Evolutionary conservation across 2,329 filamentous ascomycete genomes (phyloP), one percentile per base, ranked within the genome.

Genomic region (Colletotrichum spaethianum): DNA sequence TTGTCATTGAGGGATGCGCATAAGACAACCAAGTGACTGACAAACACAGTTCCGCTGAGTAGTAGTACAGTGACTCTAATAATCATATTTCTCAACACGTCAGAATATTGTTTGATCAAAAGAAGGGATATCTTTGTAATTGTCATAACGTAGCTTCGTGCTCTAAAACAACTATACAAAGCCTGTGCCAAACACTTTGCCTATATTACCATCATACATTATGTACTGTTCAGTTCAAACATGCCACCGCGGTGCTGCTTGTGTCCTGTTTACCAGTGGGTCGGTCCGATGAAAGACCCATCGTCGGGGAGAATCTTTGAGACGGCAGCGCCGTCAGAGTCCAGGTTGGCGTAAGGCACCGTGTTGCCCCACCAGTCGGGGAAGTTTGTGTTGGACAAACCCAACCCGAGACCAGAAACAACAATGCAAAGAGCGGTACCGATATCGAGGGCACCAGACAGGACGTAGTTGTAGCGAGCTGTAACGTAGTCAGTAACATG

Each of bases 381-480:
- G 68, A 89, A 81, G 0, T 78, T 65, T 6, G 83, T 82, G 65
- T 80, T 79, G 52, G 85, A 87, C 76, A 88, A 79, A 57, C 83
- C 83, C 53, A 89, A 81, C 44, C 83, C 82, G 28, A 89, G 78
- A n/a, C 76, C 77, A 74, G 88, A 86, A 52, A 90, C 83, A 44
- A 90, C 78, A 57, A 90, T 86, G 38, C 87, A 86, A n/a, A 91
- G 77, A 0, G 87, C 87, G 1, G 90, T 85, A n/a, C 88, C 89
- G 50, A 87, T 86, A 63, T 90, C 89, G 50, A 91, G 82, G 2
- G 86, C 88, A 0, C 89, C 89, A 12, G 89, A 90, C 0, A 89
- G 81, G 64, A 90, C 83, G 70, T 90, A 91, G 79, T 90, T 91
- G 81, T 90, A 91, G 63, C 84, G 83, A 77, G 84, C 77, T 79